Percentiles rank a stretch among this genome's conserved stretches.
These are phyloP conservation scores for Aspergillus neotritici DNA, from an alignment of 2,329 filamentous ascomycete genomes.

Conservation along the genomic window DNA sequence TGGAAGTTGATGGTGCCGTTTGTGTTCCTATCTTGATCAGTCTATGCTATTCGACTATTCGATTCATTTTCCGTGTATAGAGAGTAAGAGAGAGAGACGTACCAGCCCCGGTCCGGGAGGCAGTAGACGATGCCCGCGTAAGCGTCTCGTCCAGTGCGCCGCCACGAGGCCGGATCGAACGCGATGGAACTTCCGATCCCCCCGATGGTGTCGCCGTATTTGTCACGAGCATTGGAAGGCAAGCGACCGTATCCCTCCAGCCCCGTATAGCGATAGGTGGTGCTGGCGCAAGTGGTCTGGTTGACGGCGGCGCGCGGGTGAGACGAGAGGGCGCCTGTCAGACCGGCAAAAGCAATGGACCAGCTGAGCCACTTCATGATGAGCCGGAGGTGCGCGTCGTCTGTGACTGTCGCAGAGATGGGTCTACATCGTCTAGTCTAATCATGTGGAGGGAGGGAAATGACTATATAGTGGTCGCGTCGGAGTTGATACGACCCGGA, in stretches of 20 bases:
- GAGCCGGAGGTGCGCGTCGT: too few relatives aligned
- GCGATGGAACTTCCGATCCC: conserved; percentile 62
- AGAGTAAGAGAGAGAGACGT: too few relatives aligned
- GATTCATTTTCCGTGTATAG: background rate
- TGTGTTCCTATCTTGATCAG: conserved; percentile 52
- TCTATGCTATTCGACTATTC: background rate
- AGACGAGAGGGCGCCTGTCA: too few relatives aligned
- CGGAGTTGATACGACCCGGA: too few relatives aligned
- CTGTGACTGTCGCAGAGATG: too few relatives aligned
- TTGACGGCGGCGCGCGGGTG: conserved; percentile 31
- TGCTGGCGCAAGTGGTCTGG: conserved; percentile 54
- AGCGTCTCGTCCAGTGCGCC: conserved; percentile 43
- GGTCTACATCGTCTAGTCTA: too few relatives aligned
- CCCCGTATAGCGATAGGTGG: conserved; percentile 59
- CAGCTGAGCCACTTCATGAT: background rate
- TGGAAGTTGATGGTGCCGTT: conserved; percentile 65
- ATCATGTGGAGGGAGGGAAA: too few relatives aligned
- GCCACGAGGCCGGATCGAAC: conserved; percentile 57
- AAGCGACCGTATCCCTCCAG: conserved; percentile 63
- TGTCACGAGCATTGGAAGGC: conserved; percentile 54
- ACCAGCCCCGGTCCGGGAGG: conserved; percentile 65
- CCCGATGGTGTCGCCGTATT: conserved; percentile 64
- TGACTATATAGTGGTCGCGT: too few relatives aligned
- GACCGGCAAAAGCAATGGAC: background rate
- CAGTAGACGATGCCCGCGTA: conserved; percentile 60